Evolutionary conservation across 2,329 filamentous ascomycete species (phyloP), one percentile per base, ranked within the genome.

Genomic region (Diaporthe vaccinii): DNA sequence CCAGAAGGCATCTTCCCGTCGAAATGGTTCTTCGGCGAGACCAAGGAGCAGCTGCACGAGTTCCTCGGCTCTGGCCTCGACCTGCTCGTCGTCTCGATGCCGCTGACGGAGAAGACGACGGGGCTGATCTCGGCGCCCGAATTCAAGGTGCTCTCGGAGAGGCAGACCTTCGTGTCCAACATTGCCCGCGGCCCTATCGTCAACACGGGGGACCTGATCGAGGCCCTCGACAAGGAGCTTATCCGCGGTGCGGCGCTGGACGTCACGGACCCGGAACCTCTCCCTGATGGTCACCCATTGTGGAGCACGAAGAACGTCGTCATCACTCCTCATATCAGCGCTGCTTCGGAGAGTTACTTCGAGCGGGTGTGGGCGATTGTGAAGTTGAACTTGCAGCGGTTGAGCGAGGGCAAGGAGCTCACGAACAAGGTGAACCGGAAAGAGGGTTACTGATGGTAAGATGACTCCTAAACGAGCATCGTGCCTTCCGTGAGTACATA

Each of bases 191-290:
- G 87, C 0, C 83, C 84, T 0, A 83, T 89, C 20, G 81, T 90
- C 31, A 79, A 87, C 67, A 87, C 86, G 2, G 84, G 88, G 2
- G 92, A 90, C 2, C 81, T 96, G 69, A 88, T 95, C 25, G 85
- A 85, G 1, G 92, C 93, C 0, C 84, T 96, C 15, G 83, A 89
- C 53, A 77, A 77, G 4, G 86, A 81, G 7, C 65, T 81, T 22
- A 85, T 88, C 65, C 80, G 86, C 4, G 94, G 94, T 41, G 94
- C 94, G 0, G 93, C 93, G 1, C 83, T 96, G 55, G 94, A 96
- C 81, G 94, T 96, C 1, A 93, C 94, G 2, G 93, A 96, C 76
- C 94, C 94, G 0, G 94, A 96, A 82, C 94, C 94, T 0, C 82
- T 96, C 77, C 93, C 93, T 0, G 83, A 87, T 3, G 90, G 92